phyloP scores from a whole-genome alignment of 805 yeast genomes.

The Candida pseudoglaebosa region DNA sequence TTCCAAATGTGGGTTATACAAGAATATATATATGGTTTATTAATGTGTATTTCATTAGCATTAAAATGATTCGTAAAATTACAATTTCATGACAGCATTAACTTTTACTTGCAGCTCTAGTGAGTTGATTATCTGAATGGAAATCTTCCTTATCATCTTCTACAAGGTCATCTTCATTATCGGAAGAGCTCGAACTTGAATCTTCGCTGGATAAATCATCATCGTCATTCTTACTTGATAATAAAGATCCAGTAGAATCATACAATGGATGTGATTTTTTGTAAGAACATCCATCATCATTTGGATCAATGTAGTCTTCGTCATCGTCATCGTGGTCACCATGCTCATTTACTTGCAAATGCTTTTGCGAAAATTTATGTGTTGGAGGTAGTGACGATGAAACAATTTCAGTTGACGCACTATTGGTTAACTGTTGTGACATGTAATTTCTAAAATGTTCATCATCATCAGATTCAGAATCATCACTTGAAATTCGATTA shows the following conservation, averaged over 20 bases:
- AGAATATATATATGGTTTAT: neutral
- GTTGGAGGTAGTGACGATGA: conserved; percentile 33
- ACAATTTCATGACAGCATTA: conserved; percentile 10
- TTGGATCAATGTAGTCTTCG: conserved; percentile 75
- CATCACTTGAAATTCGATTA: conserved; percentile 22
- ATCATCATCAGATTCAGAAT: conserved; percentile 36
- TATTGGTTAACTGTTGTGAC: conserved; percentile 67
- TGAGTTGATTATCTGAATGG: conserved; percentile 24
- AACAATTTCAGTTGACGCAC: conserved; percentile 34
- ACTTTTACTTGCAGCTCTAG: conserved; percentile 40
- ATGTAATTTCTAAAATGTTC: conserved; percentile 69
- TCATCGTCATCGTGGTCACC: conserved; percentile 38
- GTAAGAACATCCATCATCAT: conserved; percentile 77
- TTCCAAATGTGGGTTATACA: neutral
- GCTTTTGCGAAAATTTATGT: conserved; percentile 36
- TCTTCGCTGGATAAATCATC: conserved; percentile 28
- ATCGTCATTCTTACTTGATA: conserved; percentile 14
- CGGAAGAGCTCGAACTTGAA: conserved; percentile 27
- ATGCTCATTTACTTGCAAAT: conserved; percentile 24
- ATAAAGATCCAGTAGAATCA: conserved; percentile 33
- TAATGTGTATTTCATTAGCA: conserved; percentile 4
- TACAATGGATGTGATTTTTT: conserved; percentile 62
- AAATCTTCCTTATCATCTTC: conserved; percentile 27
- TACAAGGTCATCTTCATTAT: conserved; percentile 28
- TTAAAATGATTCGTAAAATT: conserved; percentile 4